A percentile compares a stretch with the other conserved stretches of the same genome.
Evolutionary conservation across 1,284 basidiomycete genomes (phyloP).

Genomic region (Trametes sp.): DNA sequence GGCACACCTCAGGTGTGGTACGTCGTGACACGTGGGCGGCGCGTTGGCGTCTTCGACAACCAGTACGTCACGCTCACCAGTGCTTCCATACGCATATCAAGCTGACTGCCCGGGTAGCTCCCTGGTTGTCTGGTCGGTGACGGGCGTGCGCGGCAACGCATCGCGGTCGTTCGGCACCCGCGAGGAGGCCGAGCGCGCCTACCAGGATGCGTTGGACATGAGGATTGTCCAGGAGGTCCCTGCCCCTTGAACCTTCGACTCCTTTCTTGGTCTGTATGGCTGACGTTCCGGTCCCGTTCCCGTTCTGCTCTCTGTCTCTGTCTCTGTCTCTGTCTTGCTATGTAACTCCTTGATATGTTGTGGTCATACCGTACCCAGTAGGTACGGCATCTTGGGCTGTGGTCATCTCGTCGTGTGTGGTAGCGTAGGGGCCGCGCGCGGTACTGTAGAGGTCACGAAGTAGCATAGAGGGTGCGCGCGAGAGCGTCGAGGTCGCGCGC

Average conservation of each 20-base stretch:
- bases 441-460: neutral
- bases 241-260: neutral
- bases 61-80: neutral
- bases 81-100: neutral
- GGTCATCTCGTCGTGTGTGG: no score
- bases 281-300: no score
- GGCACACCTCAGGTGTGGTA: conserved; percentile 4
- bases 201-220: neutral
- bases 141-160: neutral
- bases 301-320: no score
- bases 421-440: no score
- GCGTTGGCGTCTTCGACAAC: conserved; percentile 14
- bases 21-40: conserved; percentile 6
- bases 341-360: no score
- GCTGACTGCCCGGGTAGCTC: neutral
- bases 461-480: no score
- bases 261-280: neutral
- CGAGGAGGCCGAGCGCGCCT: neutral
- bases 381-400: no score
- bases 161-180: neutral
- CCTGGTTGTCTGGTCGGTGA: neutral
- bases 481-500: no score
- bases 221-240: neutral
- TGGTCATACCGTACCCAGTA: no score
- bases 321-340: no score